These are phyloP conservation scores for Deinandra increscens DNA, from an alignment of 129 eudicot species.

Conservation along the genomic window DNA sequence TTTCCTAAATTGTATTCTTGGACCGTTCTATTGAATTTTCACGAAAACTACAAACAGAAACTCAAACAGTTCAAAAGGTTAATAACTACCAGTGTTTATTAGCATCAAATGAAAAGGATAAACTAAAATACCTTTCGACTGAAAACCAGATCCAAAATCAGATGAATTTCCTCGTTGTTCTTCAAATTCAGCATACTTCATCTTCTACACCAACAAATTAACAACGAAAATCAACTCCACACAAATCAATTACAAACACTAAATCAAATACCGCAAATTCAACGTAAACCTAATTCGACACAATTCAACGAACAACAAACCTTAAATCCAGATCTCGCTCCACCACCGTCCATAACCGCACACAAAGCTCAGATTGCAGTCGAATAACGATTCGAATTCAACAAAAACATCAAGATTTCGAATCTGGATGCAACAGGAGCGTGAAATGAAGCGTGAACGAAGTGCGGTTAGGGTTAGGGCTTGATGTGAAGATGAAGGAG, in stretches of 20 bases:
- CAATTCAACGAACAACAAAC: constrained; percentile 19
- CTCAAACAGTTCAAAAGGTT: not conserved
- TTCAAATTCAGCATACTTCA: constrained; percentile 28
- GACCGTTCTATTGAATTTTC: not conserved
- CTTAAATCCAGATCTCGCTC: constrained; percentile 27
- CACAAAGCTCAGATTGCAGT: constrained; percentile 10
- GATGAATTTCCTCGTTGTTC: constrained; percentile 10
- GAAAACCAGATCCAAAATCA: constrained; percentile 8
- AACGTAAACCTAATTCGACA: constrained; percentile 6
- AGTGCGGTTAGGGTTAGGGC: constrained; percentile 25
- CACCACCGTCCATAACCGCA: constrained; percentile 6
- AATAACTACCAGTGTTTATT: not conserved
- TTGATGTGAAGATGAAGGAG: not conserved
- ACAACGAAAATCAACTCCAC: not conserved
- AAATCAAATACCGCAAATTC: not conserved
- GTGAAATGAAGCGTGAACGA: not conserved
- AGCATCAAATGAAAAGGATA: not conserved
- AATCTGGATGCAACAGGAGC: not conserved
- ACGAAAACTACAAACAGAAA: not conserved
- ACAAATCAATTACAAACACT: not conserved
- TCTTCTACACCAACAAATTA: constrained; percentile 26
- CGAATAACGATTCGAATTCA: not conserved
- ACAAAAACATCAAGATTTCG: not conserved
- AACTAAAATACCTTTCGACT: constrained; percentile 15
- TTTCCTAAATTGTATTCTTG: not conserved